Evolutionary conservation across 305 asterid genomes (phyloP).

Genomic region (Solanum chacoense): DNA sequence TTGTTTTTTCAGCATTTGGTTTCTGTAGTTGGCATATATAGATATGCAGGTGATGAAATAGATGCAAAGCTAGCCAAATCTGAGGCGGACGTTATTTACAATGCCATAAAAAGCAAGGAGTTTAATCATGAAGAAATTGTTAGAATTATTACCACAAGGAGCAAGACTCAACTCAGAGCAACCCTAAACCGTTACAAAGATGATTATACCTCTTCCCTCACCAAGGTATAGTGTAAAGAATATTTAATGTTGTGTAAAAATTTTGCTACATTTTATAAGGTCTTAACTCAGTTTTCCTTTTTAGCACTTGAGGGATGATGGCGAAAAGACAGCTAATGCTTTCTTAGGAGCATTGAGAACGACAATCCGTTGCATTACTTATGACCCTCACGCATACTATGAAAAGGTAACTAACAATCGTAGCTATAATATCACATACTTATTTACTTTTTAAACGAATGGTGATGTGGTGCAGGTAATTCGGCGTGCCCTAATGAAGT

Average conservation of each 20-base stretch:
- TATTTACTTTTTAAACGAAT: background rate
- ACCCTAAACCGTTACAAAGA: conserved; percentile 59
- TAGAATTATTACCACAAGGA: conserved; percentile 59
- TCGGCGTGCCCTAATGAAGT: background rate
- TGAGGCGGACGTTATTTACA: conserved; percentile 42
- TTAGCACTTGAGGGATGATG: conserved; percentile 32
- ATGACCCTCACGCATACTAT: conserved; percentile 49
- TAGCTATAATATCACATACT: background rate
- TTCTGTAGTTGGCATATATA: conserved; percentile 45
- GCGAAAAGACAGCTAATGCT: conserved; percentile 18
- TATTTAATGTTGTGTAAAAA: no score
- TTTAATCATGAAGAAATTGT: conserved; percentile 46
- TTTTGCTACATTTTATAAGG: background rate
- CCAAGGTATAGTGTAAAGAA: conserved; percentile 22
- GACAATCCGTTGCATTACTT: conserved; percentile 36
- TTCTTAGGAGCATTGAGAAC: conserved; percentile 24
- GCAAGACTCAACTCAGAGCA: conserved; percentile 62
- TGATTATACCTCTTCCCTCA: conserved; percentile 46
- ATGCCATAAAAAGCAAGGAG: conserved; percentile 30
- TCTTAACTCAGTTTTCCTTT: conserved; percentile 3
- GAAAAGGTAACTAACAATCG: conserved; percentile 45
- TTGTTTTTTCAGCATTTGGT: conserved; percentile 29
- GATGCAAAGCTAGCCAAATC: conserved; percentile 34
- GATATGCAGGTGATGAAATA: conserved; percentile 51
- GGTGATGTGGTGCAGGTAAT: background rate